Percentiles rank a stretch among this genome's conserved stretches.
Evolutionary conservation across 208 protist species (phyloP).

Genomic region (Crithidia mellificae): DNA sequence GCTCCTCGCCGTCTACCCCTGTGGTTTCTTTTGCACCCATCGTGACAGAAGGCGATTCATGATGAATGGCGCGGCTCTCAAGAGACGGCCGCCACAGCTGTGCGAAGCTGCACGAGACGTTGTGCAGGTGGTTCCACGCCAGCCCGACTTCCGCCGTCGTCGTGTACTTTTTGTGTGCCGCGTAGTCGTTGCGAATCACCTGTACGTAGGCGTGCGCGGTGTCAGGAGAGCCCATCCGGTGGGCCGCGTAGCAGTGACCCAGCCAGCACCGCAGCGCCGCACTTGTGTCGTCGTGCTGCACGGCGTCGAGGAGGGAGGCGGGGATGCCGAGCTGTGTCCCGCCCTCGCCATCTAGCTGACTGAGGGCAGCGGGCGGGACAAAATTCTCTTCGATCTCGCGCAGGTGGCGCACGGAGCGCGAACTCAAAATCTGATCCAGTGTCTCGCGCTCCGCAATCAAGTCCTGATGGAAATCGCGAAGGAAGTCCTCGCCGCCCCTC

Average conservation of each 20-base stretch:
- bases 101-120: slow-evolving; percentile 17
- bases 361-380: slow-evolving; percentile 2
- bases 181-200: slow-evolving; percentile 29
- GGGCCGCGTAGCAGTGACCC: slow-evolving; percentile 39
- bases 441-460: slow-evolving; percentile 8
- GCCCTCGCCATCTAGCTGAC: slow-evolving; percentile 3
- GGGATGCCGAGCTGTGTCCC: slow-evolving; percentile 14
- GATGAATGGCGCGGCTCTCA: neutral
- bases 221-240: slow-evolving; percentile 31
- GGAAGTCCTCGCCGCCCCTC: slow-evolving; percentile 19
- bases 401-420: neutral
- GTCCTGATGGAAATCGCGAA: neutral
- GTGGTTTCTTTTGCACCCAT: too few species aligned
- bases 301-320: slow-evolving; percentile 16
- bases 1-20: neutral
- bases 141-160: slow-evolving; percentile 24
- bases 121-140: slow-evolving; percentile 30
- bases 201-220: slow-evolving; percentile 45
- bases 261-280: slow-evolving; percentile 39
- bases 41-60: too few species aligned
- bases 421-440: slow-evolving; percentile 6
- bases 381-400: neutral
- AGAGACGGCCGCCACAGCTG: slow-evolving; percentile 17
- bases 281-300: slow-evolving; percentile 36
- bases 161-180: slow-evolving; percentile 10